Conservation (phyloP, 164 flowering plant species). For the Santalum album region DNA sequence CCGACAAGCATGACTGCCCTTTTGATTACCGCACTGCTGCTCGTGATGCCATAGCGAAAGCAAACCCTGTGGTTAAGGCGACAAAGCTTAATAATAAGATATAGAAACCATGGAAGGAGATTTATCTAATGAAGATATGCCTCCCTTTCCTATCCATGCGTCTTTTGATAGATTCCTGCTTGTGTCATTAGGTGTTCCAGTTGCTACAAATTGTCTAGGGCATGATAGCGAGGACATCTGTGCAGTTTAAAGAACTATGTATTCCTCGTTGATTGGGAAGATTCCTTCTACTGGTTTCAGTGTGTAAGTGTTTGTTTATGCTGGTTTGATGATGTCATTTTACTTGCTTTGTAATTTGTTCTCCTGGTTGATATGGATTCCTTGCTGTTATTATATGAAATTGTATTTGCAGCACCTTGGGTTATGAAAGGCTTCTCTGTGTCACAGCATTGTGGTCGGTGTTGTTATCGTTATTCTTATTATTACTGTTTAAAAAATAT, state of each 20-base stretch:
- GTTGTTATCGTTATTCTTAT: too few relatives aligned
- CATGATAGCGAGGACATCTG: slow-evolving; percentile 16
- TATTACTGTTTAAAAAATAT: too few relatives aligned
- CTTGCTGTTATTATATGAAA: slow-evolving; percentile 4
- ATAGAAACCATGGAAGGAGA: slow-evolving; percentile 14
- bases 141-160: too few relatives aligned
- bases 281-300: too few relatives aligned
- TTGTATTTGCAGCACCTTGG: slow-evolving; percentile 5
- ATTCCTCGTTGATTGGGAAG: too few relatives aligned
- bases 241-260: slow-evolving; percentile 20
- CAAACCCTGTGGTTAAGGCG: slow-evolving; percentile 49
- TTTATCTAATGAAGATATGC: slow-evolving; percentile 4
- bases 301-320: too few relatives aligned
- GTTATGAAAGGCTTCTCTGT: too few relatives aligned
- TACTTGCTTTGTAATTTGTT: slow-evolving; percentile 16
- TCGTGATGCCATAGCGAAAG: slow-evolving; percentile 42
- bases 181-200: slow-evolving; percentile 13
- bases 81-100: slow-evolving; percentile 51
- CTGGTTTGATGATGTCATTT: slow-evolving; percentile 18
- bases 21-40: slow-evolving; percentile 41
- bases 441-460: too few relatives aligned
- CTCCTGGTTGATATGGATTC: slow-evolving; percentile 12
- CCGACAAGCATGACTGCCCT: slow-evolving; percentile 46
- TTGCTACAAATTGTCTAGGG: slow-evolving; percentile 14
- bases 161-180: too few relatives aligned